Percentiles rank a stretch among this genome's conserved stretches.
These are phyloP conservation scores for Nakazawaea ambrosiae DNA, from an alignment of 805 yeast species.

Conservation along the genomic window DNA sequence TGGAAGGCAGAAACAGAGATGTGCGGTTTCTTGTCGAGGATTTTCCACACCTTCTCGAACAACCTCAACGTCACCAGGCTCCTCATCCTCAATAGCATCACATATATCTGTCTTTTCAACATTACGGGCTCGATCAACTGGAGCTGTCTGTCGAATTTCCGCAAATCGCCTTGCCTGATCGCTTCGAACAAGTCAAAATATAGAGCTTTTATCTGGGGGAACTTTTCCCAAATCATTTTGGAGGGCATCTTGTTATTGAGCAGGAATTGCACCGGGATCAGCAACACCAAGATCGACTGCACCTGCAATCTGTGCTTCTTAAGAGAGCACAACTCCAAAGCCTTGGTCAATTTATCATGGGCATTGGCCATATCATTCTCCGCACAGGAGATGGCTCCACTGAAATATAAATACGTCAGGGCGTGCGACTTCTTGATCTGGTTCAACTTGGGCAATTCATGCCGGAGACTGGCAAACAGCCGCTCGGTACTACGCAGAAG, in stretches of 20 bases:
- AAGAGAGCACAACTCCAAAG: slow-evolving; percentile 31
- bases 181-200: slow-evolving; percentile 45
- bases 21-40: slow-evolving; percentile 22
- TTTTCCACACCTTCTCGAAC: slow-evolving; percentile 31
- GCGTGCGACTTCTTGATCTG: slow-evolving; percentile 42
- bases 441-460: slow-evolving; percentile 44
- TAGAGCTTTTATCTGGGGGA: slow-evolving; percentile 32
- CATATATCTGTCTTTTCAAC: slow-evolving; percentile 52
- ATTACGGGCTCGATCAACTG: slow-evolving; percentile 39
- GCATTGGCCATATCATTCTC: slow-evolving; percentile 53
- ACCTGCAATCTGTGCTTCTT: slow-evolving; percentile 27
- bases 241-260: slow-evolving; percentile 42
- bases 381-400: slow-evolving; percentile 60
- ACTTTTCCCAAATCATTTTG: slow-evolving; percentile 27
- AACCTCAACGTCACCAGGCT: slow-evolving; percentile 44
- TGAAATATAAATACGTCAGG: slow-evolving; percentile 59
- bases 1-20: slow-evolving; percentile 33
- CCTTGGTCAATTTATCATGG: slow-evolving; percentile 42
- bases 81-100: slow-evolving; percentile 48
- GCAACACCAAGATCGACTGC: slow-evolving; percentile 42
- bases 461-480: slow-evolving; percentile 17
- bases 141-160: slow-evolving; percentile 39
- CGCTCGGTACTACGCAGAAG: slow-evolving; percentile 69
- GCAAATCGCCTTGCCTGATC: slow-evolving; percentile 48
- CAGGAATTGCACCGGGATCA: slow-evolving; percentile 59